phyloP scores from a whole-genome alignment of 768 basidiomycete genomes.

The Royoungia palumana region DNA sequence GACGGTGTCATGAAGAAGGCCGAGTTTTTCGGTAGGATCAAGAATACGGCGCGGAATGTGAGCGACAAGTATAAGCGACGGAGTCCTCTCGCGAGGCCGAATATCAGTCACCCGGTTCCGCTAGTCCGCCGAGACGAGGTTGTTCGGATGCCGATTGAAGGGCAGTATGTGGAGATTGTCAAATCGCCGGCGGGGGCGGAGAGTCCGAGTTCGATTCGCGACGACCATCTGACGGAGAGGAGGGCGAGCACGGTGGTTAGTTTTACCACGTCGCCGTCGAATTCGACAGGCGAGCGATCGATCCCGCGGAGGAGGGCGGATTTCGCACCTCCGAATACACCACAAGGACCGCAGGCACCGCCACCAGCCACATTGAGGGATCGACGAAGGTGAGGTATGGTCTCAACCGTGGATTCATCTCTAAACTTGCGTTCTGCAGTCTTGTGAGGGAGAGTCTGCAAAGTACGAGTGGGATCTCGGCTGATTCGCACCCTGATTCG shows the following conservation, averaged over 20 bases:
- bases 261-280: conserved; percentile 54
- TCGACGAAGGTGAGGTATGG: conserved; percentile 21
- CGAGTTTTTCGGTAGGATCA: conserved; percentile 64
- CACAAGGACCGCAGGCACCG: conserved; percentile 33
- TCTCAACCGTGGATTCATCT: background rate
- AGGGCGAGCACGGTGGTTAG: conserved; percentile 44
- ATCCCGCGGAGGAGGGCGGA: conserved; percentile 67
- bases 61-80: conserved; percentile 54
- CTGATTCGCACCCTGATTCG: conserved; percentile 31
- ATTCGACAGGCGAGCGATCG: conserved; percentile 61
- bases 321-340: conserved; percentile 59
- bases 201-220: conserved; percentile 41
- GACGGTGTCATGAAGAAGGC: conserved; percentile 66
- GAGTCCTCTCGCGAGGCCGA: conserved; percentile 40
- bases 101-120: conserved; percentile 60
- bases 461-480: conserved; percentile 38
- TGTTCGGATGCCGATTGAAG: conserved; percentile 27
- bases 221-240: conserved; percentile 28
- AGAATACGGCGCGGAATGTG: conserved; percentile 62
- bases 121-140: conserved; percentile 22
- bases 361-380: conserved; percentile 19
- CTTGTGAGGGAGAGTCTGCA: conserved; percentile 52
- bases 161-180: conserved; percentile 34
- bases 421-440: conserved; percentile 34
- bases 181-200: conserved; percentile 14